Evolutionary conservation across 345 rosid species (phyloP).

Genomic region (Clarkia xantiana): DNA sequence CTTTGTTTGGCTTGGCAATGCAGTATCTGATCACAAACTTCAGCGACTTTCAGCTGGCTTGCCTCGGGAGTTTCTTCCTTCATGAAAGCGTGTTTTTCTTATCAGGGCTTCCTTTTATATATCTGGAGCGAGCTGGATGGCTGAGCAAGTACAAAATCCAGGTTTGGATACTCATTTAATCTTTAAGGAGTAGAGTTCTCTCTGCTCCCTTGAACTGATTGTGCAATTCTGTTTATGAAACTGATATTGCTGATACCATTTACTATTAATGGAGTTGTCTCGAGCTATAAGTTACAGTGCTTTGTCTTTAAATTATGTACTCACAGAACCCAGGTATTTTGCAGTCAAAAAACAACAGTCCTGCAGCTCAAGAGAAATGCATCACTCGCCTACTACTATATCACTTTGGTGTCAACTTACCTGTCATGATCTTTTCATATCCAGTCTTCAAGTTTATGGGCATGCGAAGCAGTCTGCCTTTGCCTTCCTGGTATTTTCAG

Average conservation of each 20-base stretch:
- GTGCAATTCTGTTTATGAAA: too few relatives aligned
- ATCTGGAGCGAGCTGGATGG: slow-evolving; percentile 73
- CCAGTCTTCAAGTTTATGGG: slow-evolving; percentile 95
- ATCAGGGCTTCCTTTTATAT: slow-evolving; percentile 83
- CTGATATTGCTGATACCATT: too few relatives aligned
- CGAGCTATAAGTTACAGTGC: too few relatives aligned
- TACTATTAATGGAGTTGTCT: too few relatives aligned
- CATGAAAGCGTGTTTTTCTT: slow-evolving; percentile 90
- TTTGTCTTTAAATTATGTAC: not conserved
- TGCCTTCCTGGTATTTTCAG: slow-evolving; percentile 98
- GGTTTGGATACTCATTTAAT: slow-evolving; percentile 29
- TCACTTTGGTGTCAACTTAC: slow-evolving; percentile 78
- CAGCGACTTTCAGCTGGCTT: slow-evolving; percentile 87
- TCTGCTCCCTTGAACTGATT: too few relatives aligned
- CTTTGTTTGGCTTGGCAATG: slow-evolving; percentile 14
- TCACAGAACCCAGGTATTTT: slow-evolving; percentile 15
- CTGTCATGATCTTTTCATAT: slow-evolving; percentile 72
- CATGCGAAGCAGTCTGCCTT: slow-evolving; percentile 77
- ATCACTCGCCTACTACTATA: slow-evolving; percentile 64
- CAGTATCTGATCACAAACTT: slow-evolving; percentile 71
- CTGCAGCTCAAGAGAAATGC: slow-evolving; percentile 89
- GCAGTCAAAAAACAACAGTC: slow-evolving; percentile 69
- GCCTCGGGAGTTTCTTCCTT: slow-evolving; percentile 83
- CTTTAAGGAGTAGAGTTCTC: not conserved
- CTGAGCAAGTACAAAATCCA: slow-evolving; percentile 77